phyloP scores from a whole-genome alignment of 352 stramenopile genomes.

The Globisporangium cylindrosporum region DNA sequence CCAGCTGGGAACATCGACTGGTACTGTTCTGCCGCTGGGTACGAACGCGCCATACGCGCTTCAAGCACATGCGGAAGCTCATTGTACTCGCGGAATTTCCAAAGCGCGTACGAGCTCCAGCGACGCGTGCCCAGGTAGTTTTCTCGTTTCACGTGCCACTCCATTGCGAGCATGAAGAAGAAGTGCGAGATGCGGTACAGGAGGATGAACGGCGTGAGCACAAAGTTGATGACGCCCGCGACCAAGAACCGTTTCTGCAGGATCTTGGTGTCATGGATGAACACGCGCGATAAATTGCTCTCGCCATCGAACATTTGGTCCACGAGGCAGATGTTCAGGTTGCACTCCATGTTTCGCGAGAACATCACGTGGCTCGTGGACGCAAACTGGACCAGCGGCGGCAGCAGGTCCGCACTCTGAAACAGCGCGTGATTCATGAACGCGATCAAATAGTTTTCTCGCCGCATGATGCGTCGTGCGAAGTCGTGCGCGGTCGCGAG shows the following conservation, averaged over 20 bases:
- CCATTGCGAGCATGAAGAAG: constrained; percentile 96
- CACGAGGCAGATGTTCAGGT: constrained; percentile 94
- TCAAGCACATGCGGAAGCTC: constrained; percentile 97
- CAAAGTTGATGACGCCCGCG: constrained; percentile 92
- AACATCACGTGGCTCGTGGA: constrained; percentile 81
- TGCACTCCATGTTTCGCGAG: constrained; percentile 92
- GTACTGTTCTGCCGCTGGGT: constrained; percentile 92
- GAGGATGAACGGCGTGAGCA: constrained; percentile 96
- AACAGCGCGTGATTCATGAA: constrained; percentile 96
- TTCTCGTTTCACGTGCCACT: constrained; percentile 89
- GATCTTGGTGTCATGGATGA: constrained; percentile 89
- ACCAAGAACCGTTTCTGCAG: constrained; percentile 93
- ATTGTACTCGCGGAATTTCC: constrained; percentile 98
- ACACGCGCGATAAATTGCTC: constrained; percentile 77
- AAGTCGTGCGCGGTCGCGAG: constrained; percentile 86
- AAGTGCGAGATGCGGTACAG: constrained; percentile 97
- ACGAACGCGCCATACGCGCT: constrained; percentile 90
- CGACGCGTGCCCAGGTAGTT: constrained; percentile 95
- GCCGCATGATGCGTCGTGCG: constrained; percentile 95
- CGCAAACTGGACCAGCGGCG: constrained; percentile 63
- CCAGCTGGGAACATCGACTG: constrained; percentile 92
- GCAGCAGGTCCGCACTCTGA: constrained; percentile 81
- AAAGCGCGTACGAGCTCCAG: constrained; percentile 90
- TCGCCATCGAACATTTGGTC: constrained; percentile 95
- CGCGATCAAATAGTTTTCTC: constrained; percentile 98